Base-by-base conservation (phyloP, 2,329 filamentous ascomycete genomes). In the Apiospora saccharicola region DNA sequence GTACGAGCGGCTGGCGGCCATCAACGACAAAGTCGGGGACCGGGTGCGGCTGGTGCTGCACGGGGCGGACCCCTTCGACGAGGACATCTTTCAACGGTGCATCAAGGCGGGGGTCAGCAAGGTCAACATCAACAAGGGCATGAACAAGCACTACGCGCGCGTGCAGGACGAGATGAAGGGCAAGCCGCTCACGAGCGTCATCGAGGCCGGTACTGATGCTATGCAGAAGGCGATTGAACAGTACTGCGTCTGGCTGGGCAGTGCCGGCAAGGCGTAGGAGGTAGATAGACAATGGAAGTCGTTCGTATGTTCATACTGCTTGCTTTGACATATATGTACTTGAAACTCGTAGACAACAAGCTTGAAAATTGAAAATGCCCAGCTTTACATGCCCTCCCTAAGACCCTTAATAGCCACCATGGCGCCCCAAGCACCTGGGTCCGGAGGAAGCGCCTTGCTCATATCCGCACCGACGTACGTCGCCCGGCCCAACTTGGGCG, bases 391-490 rank as follows among this genome's bases (percentile, higher is more conserved):
- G 16, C 68, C 68, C 68, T 51, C 47, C 47, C 68, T 43, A 7
- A 71, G 34, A 24, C 53, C 69, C 24, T 7, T 80, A 61, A 88
- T 84, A 1, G 83, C 87, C 22, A 89, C 86, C 86, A 90, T 90
- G 34, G 92, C 86, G n/a, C 91, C 92, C 85, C 91, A 90, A 5
- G 92, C 92, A 43, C 92, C 91, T 0, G 92, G 92, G 79, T 94
- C 92, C 4, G 92, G 91, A 5, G 92, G 90, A 71, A 88, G 74
- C 64, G 85, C 86, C 70, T 81, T 81, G 71, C 84, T 85, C 72
- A 87, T 84, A 71, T 85, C 88, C 3, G 84, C 84, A 6, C 88
- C 90, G 4, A 93, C 89, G 76, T 94, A 94, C 0, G 92, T 92
- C 14, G 91, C 91, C 70, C 92, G 84, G 1, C 92, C 92, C 41